phyloP scores from a whole-genome alignment of 352 stramenopile genomes.

The Phytophthora hibernalis region DNA sequence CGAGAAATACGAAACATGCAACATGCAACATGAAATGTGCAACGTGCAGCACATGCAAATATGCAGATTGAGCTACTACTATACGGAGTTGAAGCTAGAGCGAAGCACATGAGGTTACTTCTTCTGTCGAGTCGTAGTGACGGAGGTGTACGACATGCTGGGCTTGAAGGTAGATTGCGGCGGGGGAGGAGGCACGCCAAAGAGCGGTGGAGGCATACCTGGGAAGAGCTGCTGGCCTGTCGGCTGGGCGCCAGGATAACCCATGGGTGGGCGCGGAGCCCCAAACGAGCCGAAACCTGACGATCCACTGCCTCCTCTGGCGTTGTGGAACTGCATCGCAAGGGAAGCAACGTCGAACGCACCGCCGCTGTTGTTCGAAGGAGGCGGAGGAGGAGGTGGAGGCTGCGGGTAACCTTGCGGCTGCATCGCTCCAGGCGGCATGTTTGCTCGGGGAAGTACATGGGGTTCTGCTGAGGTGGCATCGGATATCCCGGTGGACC shows the following conservation, averaged over 20 bases:
- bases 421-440: constrained; percentile 34
- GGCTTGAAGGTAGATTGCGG: constrained; percentile 72
- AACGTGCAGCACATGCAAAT: constrained; percentile 23
- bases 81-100: constrained; percentile 31
- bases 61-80: constrained; percentile 39
- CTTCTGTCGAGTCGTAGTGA: constrained; percentile 69
- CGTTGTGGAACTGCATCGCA: constrained; percentile 83
- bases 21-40: constrained; percentile 21
- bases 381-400: constrained; percentile 35
- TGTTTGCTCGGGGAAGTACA: constrained; percentile 40
- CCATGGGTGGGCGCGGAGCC: constrained; percentile 43
- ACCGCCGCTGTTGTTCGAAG: constrained; percentile 29
- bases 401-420: constrained; percentile 36
- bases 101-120: constrained; percentile 42
- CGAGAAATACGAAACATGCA: constrained; percentile 32
- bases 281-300: constrained; percentile 45
- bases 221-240: constrained; percentile 49
- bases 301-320: constrained; percentile 28
- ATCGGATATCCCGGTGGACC: constrained; percentile 30
- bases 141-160: constrained; percentile 81
- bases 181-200: constrained; percentile 40
- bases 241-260: constrained; percentile 16
- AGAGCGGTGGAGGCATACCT: constrained; percentile 38
- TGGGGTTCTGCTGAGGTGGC: constrained; percentile 34
- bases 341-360: constrained; percentile 69